phyloP scores from a whole-genome alignment of 352 stramenopile genomes.

The Phytophthora fragariaefolia region DNA sequence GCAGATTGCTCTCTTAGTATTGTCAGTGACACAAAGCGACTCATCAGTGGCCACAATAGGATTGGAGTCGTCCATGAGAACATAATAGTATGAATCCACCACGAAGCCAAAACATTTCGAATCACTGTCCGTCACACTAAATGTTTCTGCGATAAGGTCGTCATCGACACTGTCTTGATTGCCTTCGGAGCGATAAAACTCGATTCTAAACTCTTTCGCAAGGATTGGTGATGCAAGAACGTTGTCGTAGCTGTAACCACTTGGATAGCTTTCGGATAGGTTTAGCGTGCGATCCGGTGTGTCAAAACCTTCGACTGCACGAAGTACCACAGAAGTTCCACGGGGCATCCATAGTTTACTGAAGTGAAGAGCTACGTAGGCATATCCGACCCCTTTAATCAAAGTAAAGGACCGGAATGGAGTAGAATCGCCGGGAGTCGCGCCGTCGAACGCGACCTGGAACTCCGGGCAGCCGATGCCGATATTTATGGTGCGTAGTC shows the following conservation, averaged over 20 bases:
- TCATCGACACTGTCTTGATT: background rate
- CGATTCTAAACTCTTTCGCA: slow-evolving; percentile 58
- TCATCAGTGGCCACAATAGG: slow-evolving; percentile 46
- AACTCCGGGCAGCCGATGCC: slow-evolving; percentile 61
- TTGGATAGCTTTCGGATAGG: slow-evolving; percentile 43
- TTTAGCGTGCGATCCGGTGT: slow-evolving; percentile 43
- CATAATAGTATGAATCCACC: slow-evolving; percentile 54
- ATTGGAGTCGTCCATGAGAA: slow-evolving; percentile 34
- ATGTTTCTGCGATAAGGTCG: slow-evolving; percentile 16
- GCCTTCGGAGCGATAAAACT: slow-evolving; percentile 51
- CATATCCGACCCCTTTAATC: slow-evolving; percentile 58
- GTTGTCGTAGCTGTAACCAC: slow-evolving; percentile 25
- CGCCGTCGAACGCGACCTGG: slow-evolving; percentile 44
- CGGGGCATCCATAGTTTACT: slow-evolving; percentile 50
- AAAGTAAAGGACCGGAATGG: slow-evolving; percentile 56
- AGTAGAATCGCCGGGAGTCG: slow-evolving; percentile 26
- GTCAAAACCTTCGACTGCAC: slow-evolving; percentile 49
- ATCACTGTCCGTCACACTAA: slow-evolving; percentile 24
- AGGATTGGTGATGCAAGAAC: slow-evolving; percentile 41
- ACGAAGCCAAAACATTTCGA: slow-evolving; percentile 60
- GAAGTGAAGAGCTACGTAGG: slow-evolving; percentile 53
- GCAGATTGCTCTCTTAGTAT: slow-evolving; percentile 61
- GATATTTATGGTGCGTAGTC: slow-evolving; percentile 24
- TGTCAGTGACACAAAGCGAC: slow-evolving; percentile 57
- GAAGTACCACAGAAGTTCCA: slow-evolving; percentile 48